Evolutionary conservation across 148 eudicot genomes (phyloP).

Genomic region (Linanthus parryae): DNA sequence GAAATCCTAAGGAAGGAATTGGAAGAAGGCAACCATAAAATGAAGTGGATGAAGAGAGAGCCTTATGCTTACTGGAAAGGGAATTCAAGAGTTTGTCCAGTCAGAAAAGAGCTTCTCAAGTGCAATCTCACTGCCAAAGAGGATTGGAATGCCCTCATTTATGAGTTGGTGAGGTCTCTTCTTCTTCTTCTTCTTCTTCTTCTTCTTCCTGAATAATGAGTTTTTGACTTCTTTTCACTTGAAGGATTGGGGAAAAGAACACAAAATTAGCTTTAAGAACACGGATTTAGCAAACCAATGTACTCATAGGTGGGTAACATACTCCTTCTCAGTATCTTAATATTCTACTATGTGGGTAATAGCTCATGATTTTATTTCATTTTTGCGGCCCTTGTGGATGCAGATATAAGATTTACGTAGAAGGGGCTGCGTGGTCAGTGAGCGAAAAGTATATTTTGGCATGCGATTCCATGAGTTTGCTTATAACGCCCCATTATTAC

Average conservation of each 20-base stretch:
- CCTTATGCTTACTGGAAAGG: conserved; percentile 60
- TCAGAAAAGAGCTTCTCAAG: conserved; percentile 16
- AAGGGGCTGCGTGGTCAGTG: conserved; percentile 49
- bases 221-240: background rate
- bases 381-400: too few relatives aligned
- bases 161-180: conserved; percentile 22
- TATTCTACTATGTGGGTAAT: background rate
- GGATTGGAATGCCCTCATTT: conserved; percentile 26
- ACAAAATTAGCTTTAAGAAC: conserved; percentile 12
- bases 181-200: background rate
- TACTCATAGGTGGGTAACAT: conserved; percentile 29
- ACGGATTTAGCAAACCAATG: conserved; percentile 46
- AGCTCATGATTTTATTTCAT: background rate
- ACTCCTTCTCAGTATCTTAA: background rate
- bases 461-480: conserved; percentile 51
- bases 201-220: background rate
- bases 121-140: conserved; percentile 32
- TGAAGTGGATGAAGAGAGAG: conserved; percentile 32
- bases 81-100: conserved; percentile 16
- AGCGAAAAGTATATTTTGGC: conserved; percentile 54
- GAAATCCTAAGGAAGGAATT: conserved; percentile 18
- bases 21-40: conserved; percentile 23
- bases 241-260: conserved; percentile 32
- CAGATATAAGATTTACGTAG: conserved; percentile 52
- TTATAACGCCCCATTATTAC: conserved; percentile 31